These are phyloP conservation scores for Amyloporia xantha DNA, from an alignment of 768 basidiomycete genomes.

Conservation along the genomic window DNA sequence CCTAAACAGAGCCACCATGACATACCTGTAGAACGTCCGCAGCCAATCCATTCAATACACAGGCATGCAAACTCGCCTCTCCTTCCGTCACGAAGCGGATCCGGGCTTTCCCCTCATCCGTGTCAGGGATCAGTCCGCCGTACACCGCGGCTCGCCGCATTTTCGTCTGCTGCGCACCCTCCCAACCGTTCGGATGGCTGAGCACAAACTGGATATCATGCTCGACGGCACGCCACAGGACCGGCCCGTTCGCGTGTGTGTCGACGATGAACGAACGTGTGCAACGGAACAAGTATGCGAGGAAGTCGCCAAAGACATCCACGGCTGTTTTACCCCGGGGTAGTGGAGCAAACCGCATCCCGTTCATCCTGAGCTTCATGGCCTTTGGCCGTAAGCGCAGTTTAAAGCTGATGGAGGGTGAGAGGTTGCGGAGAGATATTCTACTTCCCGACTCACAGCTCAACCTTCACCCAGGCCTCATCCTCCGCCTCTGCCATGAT, in stretches of 20 bases:
- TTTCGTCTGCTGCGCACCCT: slow-evolving; percentile 68
- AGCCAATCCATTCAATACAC: slow-evolving; percentile 70
- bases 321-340: slow-evolving; percentile 63
- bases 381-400: slow-evolving; percentile 69
- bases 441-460: slow-evolving; percentile 63
- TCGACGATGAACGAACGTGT: slow-evolving; percentile 72
- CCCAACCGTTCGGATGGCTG: slow-evolving; percentile 81
- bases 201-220: slow-evolving; percentile 66
- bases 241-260: slow-evolving; percentile 72
- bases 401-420: slow-evolving; percentile 57
- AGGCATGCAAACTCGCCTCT: slow-evolving; percentile 78
- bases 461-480: slow-evolving; percentile 68
- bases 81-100: slow-evolving; percentile 81
- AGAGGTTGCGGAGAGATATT: not conserved
- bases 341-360: slow-evolving; percentile 66
- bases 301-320: slow-evolving; percentile 75
- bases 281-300: slow-evolving; percentile 67
- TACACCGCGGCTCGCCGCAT: slow-evolving; percentile 71
- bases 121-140: slow-evolving; percentile 69
- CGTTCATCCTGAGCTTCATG: slow-evolving; percentile 81
- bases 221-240: slow-evolving; percentile 68
- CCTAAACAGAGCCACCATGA: slow-evolving; percentile 6
- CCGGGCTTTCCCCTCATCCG: slow-evolving; percentile 62
- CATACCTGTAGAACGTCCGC: slow-evolving; percentile 69
- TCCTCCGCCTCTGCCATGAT: slow-evolving; percentile 64